Evolutionary conservation across 225 moss, liverwort and hornwort species (phyloP), one percentile per base, ranked within the genome.

Genomic region (Straminergon stramineum): DNA sequence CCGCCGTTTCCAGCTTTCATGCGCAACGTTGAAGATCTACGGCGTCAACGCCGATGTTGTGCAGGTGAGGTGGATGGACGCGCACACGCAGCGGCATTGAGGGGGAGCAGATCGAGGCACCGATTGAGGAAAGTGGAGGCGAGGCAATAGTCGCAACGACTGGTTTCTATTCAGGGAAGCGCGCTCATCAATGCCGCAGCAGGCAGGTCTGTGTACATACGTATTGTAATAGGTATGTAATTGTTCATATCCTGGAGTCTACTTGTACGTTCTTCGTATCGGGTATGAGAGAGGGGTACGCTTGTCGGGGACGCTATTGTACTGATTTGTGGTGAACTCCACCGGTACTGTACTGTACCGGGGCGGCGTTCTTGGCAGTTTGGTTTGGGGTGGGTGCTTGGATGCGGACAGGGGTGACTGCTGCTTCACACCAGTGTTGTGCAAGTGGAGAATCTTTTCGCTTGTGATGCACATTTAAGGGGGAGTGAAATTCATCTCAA

Each of bases 21-120:
- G 83, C 84, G 16, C 75, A 57, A 34, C 60, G 73, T 41, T 21
- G 79, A 64, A 81, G 81, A 73, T 81, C 90, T 30, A 12, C 8
- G 28, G 64, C 74, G 73, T 89, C 85, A 89, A 79, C 89, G 89
- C 79, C 69, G 60, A 30, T 13, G 77, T 65, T 52, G 89, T 66
- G 89, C 89, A 84, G 84, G 85, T 89, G 89, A 84, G 58, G 89
- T 79, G 60, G 89, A 89, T 52, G 85, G 79, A 79, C 73, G 81
- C 63, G 73, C 74, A 86, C 34, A 75, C 62, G 81, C 90, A 86
- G 86, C 86, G 86, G 86, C 90, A 90, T 90, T 86, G 86, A 69
- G 55, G 56, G 80, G 86, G 65, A 90, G 90, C 86, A 90, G 81
- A 90, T 90, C 90, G 86, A 81, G 90, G 90, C 90, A 73, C 81